Conservation (phyloP, 2,329 filamentous ascomycete genomes). For the Canariomyces notabilis region DNA sequence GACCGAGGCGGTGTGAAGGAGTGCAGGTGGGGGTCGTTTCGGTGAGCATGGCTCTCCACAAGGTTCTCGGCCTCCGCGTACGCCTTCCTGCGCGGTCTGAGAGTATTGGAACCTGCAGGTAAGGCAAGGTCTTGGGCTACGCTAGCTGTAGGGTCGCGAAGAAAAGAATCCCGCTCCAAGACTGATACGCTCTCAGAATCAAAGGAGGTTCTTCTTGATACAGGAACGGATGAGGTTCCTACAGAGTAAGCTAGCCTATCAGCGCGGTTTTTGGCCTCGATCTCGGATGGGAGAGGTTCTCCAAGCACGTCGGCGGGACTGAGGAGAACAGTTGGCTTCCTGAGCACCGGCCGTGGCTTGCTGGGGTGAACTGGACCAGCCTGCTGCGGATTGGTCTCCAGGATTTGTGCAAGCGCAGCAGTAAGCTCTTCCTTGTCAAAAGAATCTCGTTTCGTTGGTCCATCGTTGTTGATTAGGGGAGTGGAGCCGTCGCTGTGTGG, state of each 20-base stretch:
- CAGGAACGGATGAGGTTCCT: slow-evolving; percentile 27
- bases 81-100: slow-evolving; percentile 15
- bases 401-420: slow-evolving; percentile 24
- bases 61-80: slow-evolving; percentile 22
- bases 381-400: slow-evolving; percentile 23
- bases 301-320: slow-evolving; percentile 16
- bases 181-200: slow-evolving; percentile 18
- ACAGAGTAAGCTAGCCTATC: slow-evolving; percentile 33
- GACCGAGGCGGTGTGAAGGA: slow-evolving; percentile 38
- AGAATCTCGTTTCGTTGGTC: slow-evolving; percentile 21
- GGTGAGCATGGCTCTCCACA: slow-evolving; percentile 21
- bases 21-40: slow-evolving; percentile 17
- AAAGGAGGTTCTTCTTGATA: slow-evolving; percentile 26
- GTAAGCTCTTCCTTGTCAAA: slow-evolving; percentile 26
- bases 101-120: slow-evolving; percentile 1
- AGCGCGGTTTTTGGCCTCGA: slow-evolving; percentile 32
- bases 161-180: slow-evolving; percentile 8
- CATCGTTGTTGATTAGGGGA: slow-evolving; percentile 3
- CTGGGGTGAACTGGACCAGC: slow-evolving; percentile 17
- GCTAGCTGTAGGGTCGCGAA: slow-evolving; percentile 1
- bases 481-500: slow-evolving; percentile 13
- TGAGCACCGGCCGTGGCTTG: slow-evolving; percentile 26
- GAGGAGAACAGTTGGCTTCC: slow-evolving; percentile 20
- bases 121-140: slow-evolving; percentile 10
- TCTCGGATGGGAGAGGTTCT: slow-evolving; percentile 27